These are phyloP conservation scores for Tulasnella sp. DNA, from an alignment of 768 basidiomycete species.

Conservation along the genomic window DNA sequence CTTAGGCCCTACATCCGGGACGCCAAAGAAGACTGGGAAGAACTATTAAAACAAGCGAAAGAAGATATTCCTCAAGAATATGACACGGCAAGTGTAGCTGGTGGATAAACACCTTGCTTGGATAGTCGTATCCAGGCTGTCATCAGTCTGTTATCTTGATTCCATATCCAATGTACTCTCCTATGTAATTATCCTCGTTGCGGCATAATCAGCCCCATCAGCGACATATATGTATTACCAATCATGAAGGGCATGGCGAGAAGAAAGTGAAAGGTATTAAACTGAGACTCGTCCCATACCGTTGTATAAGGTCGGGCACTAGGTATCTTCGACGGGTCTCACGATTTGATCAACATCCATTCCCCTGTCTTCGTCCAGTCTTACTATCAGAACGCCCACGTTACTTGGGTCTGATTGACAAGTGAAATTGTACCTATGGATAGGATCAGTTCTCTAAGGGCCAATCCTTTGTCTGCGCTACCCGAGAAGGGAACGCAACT, in stretches of 20 bases:
- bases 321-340: not conserved
- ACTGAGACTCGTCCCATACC: not conserved
- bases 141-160: too few species aligned
- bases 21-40: not conserved
- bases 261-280: not conserved
- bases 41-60: not conserved
- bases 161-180: too few species aligned
- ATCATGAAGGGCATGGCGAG: not conserved
- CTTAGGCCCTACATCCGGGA: not conserved
- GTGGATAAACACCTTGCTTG: not conserved
- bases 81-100: not conserved
- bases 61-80: not conserved
- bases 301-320: not conserved
- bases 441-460: not conserved
- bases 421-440: slow-evolving; percentile 38
- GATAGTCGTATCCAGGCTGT: too few species aligned
- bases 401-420: slow-evolving; percentile 42
- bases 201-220: not conserved
- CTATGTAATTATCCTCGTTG: too few species aligned
- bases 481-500: not conserved
- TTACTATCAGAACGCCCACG: slow-evolving; percentile 42
- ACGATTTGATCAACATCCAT: slow-evolving; percentile 15
- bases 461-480: not conserved
- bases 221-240: too few species aligned
- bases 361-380: slow-evolving; percentile 33